Conservation (phyloP, 2,329 filamentous ascomycete species). For the Venturia carpophila region DNA sequence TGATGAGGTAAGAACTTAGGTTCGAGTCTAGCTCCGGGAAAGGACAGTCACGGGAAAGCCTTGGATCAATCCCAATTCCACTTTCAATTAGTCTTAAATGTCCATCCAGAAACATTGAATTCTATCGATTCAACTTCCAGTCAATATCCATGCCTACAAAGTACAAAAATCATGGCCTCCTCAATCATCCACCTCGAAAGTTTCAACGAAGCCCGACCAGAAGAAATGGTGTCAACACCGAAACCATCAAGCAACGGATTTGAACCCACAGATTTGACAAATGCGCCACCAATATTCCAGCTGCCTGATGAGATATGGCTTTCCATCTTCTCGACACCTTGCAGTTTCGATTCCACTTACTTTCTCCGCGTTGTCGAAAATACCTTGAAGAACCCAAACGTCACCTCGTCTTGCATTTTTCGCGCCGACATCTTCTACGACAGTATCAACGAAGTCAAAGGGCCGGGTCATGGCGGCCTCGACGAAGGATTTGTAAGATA, state of each 20-base stretch:
- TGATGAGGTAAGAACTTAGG: too few species aligned
- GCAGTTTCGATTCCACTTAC: slow-evolving; percentile 54
- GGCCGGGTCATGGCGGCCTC: neutral
- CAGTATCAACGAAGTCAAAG: slow-evolving; percentile 32
- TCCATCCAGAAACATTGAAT: neutral
- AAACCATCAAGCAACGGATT: neutral
- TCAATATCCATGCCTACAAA: neutral
- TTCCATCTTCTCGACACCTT: slow-evolving; percentile 37
- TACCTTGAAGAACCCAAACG: slow-evolving; percentile 68
- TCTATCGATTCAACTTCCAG: neutral
- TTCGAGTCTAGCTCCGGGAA: neutral
- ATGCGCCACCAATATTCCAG: slow-evolving; percentile 7
- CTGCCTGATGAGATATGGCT: slow-evolving; percentile 25
- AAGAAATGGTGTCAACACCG: neutral
- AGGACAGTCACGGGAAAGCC: slow-evolving; percentile 3
- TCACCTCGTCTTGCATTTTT: slow-evolving; percentile 70
- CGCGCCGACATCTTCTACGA: slow-evolving; percentile 66
- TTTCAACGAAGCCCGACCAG: neutral
- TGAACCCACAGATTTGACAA: slow-evolving; percentile 5
- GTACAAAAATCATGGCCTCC: neutral
- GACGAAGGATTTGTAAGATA: slow-evolving; percentile 39
- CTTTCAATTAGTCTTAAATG: neutral
- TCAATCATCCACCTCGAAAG: slow-evolving; percentile 6
- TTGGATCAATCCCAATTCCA: neutral
- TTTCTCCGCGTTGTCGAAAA: slow-evolving; percentile 66